Evolutionary conservation across 768 basidiomycete genomes (phyloP).

Genomic region (Hortiboletus campestris): DNA sequence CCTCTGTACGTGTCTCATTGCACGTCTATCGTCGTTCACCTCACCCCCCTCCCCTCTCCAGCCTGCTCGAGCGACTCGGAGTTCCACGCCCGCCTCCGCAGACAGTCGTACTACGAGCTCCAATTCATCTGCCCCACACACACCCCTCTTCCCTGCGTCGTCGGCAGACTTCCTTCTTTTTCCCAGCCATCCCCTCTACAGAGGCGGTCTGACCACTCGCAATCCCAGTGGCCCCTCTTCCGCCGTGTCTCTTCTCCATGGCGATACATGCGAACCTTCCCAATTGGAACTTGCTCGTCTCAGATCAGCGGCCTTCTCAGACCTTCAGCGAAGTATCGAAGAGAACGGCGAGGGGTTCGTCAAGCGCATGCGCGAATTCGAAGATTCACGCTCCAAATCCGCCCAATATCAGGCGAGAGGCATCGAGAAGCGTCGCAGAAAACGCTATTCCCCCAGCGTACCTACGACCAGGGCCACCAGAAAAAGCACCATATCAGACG

Average conservation of each 20-base stretch:
- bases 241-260: slow-evolving; percentile 13
- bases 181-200: slow-evolving; percentile 23
- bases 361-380: slow-evolving; percentile 72
- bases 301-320: slow-evolving; percentile 63
- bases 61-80: slow-evolving; percentile 22
- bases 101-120: slow-evolving; percentile 29
- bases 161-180: slow-evolving; percentile 51
- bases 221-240: slow-evolving; percentile 23
- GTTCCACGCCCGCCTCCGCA: slow-evolving; percentile 30
- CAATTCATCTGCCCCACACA: slow-evolving; percentile 28
- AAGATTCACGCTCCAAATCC: slow-evolving; percentile 47
- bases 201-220: slow-evolving; percentile 5
- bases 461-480: slow-evolving; percentile 11
- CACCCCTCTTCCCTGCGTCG: slow-evolving; percentile 44
- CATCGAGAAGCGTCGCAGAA: slow-evolving; percentile 42
- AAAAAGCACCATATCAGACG: slow-evolving; percentile 30
- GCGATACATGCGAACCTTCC: slow-evolving; percentile 24
- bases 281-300: slow-evolving; percentile 42
- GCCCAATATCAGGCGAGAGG: slow-evolving; percentile 40
- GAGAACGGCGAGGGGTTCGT: slow-evolving; percentile 69
- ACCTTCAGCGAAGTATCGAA: slow-evolving; percentile 59
- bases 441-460: slow-evolving; percentile 33
- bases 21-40: not conserved
- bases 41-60: slow-evolving; percentile 7
- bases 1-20: slow-evolving; percentile 38